phyloP scores from a whole-genome alignment of 805 yeast species.

The Spathaspora girioi region DNA sequence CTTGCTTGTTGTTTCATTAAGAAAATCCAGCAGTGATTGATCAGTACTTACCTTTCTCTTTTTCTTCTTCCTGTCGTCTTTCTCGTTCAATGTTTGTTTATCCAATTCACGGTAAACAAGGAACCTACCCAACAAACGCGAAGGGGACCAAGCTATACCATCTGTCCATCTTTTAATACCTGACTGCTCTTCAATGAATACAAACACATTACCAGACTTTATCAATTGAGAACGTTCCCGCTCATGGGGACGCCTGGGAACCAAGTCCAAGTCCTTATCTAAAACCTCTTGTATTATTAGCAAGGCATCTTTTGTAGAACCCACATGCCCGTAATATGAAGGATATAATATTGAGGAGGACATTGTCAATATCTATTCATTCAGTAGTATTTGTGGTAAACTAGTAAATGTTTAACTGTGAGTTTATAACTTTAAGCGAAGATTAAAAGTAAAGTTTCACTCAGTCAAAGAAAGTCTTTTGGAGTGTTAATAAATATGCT shows the following conservation, averaged over 20 bases:
- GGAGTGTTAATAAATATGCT: too few species aligned
- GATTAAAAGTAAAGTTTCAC: background rate
- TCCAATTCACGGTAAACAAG: constrained; percentile 71
- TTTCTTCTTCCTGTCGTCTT: constrained; percentile 41
- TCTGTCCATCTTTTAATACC: constrained; percentile 96
- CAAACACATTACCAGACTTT: constrained; percentile 75
- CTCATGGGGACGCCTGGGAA: constrained; percentile 79
- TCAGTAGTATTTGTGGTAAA: background rate
- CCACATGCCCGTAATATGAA: constrained; percentile 72
- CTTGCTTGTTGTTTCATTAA: constrained; percentile 1
- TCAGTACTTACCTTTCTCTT: constrained; percentile 19
- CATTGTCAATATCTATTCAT: constrained; percentile 1
- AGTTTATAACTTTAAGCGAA: background rate
- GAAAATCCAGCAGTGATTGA: background rate
- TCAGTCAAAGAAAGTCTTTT: too few species aligned
- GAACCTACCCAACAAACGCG: constrained; percentile 81
- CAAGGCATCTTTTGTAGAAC: constrained; percentile 79
- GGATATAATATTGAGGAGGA: constrained; percentile 33
- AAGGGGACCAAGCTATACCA: constrained; percentile 92
- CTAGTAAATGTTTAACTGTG: too few species aligned
- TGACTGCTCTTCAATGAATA: constrained; percentile 76
- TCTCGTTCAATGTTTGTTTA: constrained; percentile 37
- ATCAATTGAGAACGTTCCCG: constrained; percentile 66
- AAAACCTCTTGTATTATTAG: constrained; percentile 77
- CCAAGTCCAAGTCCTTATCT: constrained; percentile 54